A percentile compares a stretch with the other conserved stretches of the same genome.
Evolutionary conservation across 345 rosid genomes (phyloP).

Genomic region (Populus pruinosa): DNA sequence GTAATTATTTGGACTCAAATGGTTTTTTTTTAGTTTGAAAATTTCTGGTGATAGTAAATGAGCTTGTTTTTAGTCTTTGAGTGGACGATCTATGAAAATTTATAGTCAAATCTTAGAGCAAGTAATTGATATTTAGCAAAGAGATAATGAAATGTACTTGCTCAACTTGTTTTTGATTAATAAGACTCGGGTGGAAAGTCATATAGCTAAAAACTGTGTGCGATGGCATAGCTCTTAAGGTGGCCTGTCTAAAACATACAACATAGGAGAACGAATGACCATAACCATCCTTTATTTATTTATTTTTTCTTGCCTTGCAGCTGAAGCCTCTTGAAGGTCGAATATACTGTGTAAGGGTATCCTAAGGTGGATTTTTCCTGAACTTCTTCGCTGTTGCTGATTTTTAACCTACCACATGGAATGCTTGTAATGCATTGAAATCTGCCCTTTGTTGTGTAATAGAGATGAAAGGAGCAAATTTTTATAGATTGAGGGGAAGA

Average conservation of each 20-base stretch:
- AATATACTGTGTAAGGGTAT: not conserved
- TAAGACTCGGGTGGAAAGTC: not conserved
- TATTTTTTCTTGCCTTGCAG: not conserved
- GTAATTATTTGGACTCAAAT: not conserved
- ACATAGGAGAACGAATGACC: not conserved
- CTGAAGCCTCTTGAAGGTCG: not conserved
- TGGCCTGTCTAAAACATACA: not conserved
- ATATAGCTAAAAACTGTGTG: not conserved
- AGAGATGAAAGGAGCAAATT: constrained; percentile 48
- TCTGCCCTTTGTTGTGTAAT: not conserved
- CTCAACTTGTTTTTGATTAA: not conserved
- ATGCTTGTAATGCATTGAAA: not conserved
- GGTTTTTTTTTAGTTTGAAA: not conserved
- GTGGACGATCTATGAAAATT: not conserved
- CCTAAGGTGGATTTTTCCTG: not conserved
- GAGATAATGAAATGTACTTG: not conserved
- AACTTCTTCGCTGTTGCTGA: not conserved
- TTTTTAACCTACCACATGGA: not conserved
- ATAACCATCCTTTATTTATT: not conserved
- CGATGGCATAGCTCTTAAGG: not conserved
- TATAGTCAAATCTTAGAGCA: not conserved
- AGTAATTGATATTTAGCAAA: not conserved
- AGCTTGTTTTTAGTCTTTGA: not conserved
- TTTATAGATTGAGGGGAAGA: constrained; percentile 32
- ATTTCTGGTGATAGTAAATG: not conserved